Evolutionary conservation across 129 eudicot species (phyloP).

Genomic region (Flaveria trinervia): DNA sequence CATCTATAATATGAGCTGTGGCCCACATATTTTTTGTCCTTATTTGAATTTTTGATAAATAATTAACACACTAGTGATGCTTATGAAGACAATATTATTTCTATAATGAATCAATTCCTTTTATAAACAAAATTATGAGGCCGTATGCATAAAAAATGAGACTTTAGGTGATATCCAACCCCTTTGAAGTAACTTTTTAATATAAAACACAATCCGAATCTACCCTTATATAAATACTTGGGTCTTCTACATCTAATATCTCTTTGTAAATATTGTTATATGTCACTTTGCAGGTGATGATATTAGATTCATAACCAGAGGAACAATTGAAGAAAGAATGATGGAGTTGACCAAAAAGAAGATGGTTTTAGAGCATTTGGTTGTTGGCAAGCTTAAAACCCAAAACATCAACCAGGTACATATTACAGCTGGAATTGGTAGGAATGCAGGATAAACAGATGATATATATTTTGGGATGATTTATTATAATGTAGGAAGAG

Average conservation of each 20-base stretch:
- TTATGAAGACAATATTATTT: neutral
- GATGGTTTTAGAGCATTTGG: constrained; percentile 97
- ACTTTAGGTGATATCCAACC: neutral
- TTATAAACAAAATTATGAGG: neutral
- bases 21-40: neutral
- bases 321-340: constrained; percentile 99
- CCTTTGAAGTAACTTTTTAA: neutral
- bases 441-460: neutral
- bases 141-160: neutral
- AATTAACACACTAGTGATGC: neutral
- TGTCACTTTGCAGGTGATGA: constrained; percentile 76
- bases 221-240: neutral
- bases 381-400: constrained; percentile 90
- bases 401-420: constrained; percentile 97
- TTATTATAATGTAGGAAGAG: constrained; percentile 71
- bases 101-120: neutral
- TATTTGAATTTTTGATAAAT: neutral
- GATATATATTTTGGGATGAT: neutral
- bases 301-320: constrained; percentile 91
- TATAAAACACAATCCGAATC: neutral
- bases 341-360: constrained; percentile 99
- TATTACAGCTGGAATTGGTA: constrained; percentile 8
- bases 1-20: constrained; percentile 1
- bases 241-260: neutral
- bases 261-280: constrained; percentile 2